A percentile compares a stretch with the other conserved stretches of the same genome.
These are phyloP conservation scores for Cairneyella variabilis DNA, from an alignment of 495 filamentous ascomycete genomes.

Conservation along the genomic window DNA sequence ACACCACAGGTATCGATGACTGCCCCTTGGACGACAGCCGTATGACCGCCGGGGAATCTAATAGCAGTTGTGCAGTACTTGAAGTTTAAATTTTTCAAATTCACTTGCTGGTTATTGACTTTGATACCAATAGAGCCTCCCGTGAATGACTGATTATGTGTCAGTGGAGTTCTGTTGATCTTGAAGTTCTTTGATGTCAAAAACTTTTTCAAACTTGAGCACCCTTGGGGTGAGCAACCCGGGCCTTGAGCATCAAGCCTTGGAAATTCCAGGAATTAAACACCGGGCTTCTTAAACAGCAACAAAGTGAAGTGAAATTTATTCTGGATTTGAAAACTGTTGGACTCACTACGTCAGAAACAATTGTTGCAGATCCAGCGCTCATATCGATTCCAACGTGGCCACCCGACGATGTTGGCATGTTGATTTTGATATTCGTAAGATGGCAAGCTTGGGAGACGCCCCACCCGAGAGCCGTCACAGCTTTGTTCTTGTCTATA, in stretches of 20 bases:
- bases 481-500: slow-evolving; percentile 26
- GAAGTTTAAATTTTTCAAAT: not conserved
- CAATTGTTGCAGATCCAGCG: slow-evolving; percentile 41
- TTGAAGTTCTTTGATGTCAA: too few species aligned
- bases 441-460: slow-evolving; percentile 60
- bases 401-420: slow-evolving; percentile 41
- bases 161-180: not conserved
- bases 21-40: not conserved
- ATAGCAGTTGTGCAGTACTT: not conserved
- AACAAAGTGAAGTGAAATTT: not conserved
- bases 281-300: too few species aligned
- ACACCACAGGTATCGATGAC: not conserved
- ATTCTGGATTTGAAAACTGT: slow-evolving; percentile 19
- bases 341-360: slow-evolving; percentile 46
- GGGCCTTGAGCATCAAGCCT: too few species aligned
- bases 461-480: slow-evolving; percentile 54
- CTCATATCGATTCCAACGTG: slow-evolving; percentile 36
- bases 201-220: too few species aligned
- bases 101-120: not conserved
- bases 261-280: too few species aligned
- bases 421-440: slow-evolving; percentile 59
- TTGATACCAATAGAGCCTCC: not conserved
- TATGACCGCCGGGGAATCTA: not conserved
- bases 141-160: not conserved
- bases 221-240: too few species aligned